These are phyloP conservation scores for Euphrasia confusa DNA, from an alignment of 257 asterid species.

Conservation along the genomic window DNA sequence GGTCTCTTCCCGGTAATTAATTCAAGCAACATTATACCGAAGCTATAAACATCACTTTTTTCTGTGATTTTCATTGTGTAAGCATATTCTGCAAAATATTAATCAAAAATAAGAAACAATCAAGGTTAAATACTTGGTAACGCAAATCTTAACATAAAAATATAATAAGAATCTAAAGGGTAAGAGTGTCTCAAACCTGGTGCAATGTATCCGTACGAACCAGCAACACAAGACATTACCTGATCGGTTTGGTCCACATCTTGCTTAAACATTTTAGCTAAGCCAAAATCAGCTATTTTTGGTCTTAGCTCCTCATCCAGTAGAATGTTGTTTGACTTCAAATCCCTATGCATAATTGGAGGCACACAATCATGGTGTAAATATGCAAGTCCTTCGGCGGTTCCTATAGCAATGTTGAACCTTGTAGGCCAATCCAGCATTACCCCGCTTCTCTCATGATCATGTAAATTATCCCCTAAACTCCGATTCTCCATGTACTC, in stretches of 20 bases:
- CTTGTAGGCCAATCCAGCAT: conserved; percentile 28
- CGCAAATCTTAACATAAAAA: too few species aligned
- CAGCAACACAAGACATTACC: conserved; percentile 27
- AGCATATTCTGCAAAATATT: too few species aligned
- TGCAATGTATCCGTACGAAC: conserved; percentile 28
- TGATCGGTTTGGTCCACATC: conserved; percentile 16
- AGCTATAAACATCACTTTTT: conserved; percentile 81
- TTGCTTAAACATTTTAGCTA: conserved; percentile 22
- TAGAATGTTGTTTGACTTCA: neutral
- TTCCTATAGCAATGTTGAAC: conserved; percentile 24
- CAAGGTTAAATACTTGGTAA: too few species aligned
- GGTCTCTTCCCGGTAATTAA: conserved; percentile 56
- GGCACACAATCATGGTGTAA: conserved; percentile 31
- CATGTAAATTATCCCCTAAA: conserved; percentile 23
- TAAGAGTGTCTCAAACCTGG: conserved; percentile 11
- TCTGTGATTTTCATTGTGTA: too few species aligned
- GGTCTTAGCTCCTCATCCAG: neutral
- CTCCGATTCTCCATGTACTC: conserved; percentile 16
- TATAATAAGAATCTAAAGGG: too few species aligned
- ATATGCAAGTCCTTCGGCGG: conserved; percentile 26
- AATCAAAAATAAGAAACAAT: too few species aligned
- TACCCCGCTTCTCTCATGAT: conserved; percentile 20
- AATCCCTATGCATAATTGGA: conserved; percentile 30
- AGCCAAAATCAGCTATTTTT: conserved; percentile 28
- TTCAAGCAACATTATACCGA: conserved; percentile 63